Evolutionary conservation across 2,329 filamentous ascomycete species (phyloP), one percentile per base, ranked within the genome.

Genomic region (Ceratocystis diversiconidia): DNA sequence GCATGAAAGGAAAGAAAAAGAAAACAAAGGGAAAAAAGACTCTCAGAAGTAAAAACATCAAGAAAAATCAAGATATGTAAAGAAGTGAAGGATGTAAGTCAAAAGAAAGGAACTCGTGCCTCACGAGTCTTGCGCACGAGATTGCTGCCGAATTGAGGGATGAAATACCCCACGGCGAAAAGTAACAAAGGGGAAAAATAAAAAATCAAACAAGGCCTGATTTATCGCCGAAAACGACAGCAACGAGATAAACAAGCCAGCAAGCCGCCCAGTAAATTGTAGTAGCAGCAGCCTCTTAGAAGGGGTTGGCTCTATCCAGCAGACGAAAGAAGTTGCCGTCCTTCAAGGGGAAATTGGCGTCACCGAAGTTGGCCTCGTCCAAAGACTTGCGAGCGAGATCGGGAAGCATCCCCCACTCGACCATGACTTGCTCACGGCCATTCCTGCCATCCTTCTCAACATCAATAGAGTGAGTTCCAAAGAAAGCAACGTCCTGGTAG

Each of bases 371-470:
- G 3, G 75, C 71, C 32, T 72, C 72, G 44, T 70, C 67, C 3
- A 79, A 70, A 0, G 75, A 77, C 15, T 69, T 72, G 60, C 72
- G 71, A 7, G 75, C 73, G 8, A 70, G 73, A 1, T 70, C 63
- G 1, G 75, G 70, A 67, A 79, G 70, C n/a, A 68, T 71, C 68
- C 79, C 77, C 77, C 77, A 79, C 5, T 76, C 75, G 61, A 77
- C 72, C 44, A 80, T 68, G 0, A 74, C 74, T 68, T 77, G 75
- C n/a, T 70, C 70, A 2, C 73, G 73, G 15, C 76, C 77, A 15
- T 71, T 69, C 1, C 70, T 72, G 15, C 64, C 70, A 5, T 4
- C 19, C 12, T 32, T 32, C 3, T 76, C 77, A 41, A 77, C 72
- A 43, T 72, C 70, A 57, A 75, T 69, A 48, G 74, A 70, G 69